These are phyloP conservation scores for Aspergillus sp. DNA, from an alignment of 2,329 filamentous ascomycete species.

Conservation along the genomic window DNA sequence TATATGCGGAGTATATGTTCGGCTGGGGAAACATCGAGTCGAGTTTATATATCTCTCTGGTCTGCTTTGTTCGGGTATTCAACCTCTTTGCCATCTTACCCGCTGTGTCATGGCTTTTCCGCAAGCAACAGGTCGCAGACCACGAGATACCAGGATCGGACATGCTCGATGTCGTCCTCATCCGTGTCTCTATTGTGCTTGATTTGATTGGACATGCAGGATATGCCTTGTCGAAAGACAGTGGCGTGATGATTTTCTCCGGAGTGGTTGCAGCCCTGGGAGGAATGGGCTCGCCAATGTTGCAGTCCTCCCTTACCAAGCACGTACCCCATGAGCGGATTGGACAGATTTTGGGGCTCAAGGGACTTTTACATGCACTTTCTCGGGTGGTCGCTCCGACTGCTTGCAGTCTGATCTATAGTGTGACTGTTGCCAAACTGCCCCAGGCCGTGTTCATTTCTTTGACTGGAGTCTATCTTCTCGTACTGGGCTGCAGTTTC, in stretches of 20 bases:
- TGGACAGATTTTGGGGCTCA: slow-evolving; percentile 84
- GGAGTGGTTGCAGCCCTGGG: slow-evolving; percentile 74
- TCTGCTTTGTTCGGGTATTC: slow-evolving; percentile 73
- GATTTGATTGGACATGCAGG: slow-evolving; percentile 74
- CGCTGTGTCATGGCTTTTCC: slow-evolving; percentile 70
- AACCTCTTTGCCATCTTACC: slow-evolving; percentile 75
- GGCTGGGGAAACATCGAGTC: slow-evolving; percentile 79
- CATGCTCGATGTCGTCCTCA: slow-evolving; percentile 70
- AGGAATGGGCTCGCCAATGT: slow-evolving; percentile 78
- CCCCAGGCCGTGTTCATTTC: slow-evolving; percentile 82
- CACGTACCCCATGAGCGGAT: slow-evolving; percentile 80
- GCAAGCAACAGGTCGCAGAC: slow-evolving; percentile 37
- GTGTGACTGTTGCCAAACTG: slow-evolving; percentile 71
- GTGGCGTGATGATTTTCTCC: slow-evolving; percentile 65
- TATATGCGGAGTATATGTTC: slow-evolving; percentile 80
- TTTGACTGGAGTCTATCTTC: slow-evolving; percentile 63
- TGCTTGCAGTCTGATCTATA: slow-evolving; percentile 83
- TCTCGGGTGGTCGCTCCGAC: slow-evolving; percentile 75
- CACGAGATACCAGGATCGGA: slow-evolving; percentile 67
- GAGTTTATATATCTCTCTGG: slow-evolving; percentile 74
- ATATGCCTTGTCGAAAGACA: slow-evolving; percentile 64
- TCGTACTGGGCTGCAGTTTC: slow-evolving; percentile 65
- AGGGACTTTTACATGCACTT: slow-evolving; percentile 79
- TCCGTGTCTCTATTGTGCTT: slow-evolving; percentile 71
- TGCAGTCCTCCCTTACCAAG: slow-evolving; percentile 83